Evolutionary conservation across 2,329 filamentous ascomycete species (phyloP).

Genomic region (Xylariales sp.): DNA sequence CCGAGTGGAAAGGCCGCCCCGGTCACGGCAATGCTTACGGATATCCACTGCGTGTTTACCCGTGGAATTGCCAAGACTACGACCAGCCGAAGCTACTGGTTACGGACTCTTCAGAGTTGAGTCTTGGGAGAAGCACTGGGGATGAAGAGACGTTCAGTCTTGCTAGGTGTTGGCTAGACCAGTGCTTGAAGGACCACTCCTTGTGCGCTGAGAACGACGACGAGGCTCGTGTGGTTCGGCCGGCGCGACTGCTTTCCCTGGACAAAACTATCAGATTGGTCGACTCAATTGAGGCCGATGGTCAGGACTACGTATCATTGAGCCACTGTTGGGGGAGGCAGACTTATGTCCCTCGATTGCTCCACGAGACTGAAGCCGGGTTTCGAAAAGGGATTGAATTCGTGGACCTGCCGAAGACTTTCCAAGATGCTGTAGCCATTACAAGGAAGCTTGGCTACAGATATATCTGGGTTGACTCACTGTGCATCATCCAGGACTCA

Average conservation of each 20-base stretch:
- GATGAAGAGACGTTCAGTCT: conserved; percentile 1
- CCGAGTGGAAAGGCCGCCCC: background rate
- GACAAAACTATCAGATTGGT: conserved; percentile 3
- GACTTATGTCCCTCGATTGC: background rate
- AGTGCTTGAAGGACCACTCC: background rate
- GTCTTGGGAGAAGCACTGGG: conserved; percentile 4
- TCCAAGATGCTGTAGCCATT: conserved; percentile 7
- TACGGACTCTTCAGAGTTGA: background rate
- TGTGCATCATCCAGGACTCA: conserved; percentile 12
- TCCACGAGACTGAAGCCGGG: background rate
- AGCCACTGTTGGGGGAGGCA: conserved; percentile 7
- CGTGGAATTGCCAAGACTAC: background rate
- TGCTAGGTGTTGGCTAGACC: background rate
- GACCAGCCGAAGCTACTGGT: background rate
- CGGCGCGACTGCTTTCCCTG: conserved; percentile 1
- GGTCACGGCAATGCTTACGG: background rate
- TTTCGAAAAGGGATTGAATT: conserved; percentile 1
- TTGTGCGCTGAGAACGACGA: conserved; percentile 1
- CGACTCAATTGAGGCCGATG: background rate
- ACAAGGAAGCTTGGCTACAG: conserved; percentile 4
- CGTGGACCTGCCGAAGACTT: conserved; percentile 7
- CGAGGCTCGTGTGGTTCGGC: conserved; percentile 3
- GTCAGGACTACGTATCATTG: conserved; percentile 1
- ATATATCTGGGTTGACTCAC: conserved; percentile 12
- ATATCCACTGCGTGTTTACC: background rate